Percentiles rank a stretch among this genome's conserved stretches.
Conservation (phyloP, 495 filamentous ascomycete genomes). For the Cercophora newfieldiana region DNA sequence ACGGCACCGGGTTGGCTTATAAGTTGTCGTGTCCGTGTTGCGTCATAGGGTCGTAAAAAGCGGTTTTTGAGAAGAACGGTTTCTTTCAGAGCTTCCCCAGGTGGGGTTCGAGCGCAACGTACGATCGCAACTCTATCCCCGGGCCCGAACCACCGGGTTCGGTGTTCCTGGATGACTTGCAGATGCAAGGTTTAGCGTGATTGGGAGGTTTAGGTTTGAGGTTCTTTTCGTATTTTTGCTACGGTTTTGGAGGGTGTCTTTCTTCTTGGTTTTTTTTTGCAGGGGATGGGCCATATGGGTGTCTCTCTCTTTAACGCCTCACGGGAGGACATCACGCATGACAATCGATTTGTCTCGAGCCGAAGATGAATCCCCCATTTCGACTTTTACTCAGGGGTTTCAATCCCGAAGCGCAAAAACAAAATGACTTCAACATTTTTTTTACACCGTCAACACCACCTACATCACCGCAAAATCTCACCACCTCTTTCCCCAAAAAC, state of each 20-base stretch:
- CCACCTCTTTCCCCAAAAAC: too few relatives aligned
- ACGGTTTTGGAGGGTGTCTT: background rate
- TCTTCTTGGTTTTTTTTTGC: background rate
- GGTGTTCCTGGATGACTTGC: background rate
- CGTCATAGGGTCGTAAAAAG: slow-evolving; percentile 24
- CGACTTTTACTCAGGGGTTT: too few relatives aligned
- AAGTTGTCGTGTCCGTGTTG: background rate
- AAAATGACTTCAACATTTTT: too few relatives aligned
- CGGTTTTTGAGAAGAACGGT: background rate
- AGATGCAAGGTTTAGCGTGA: background rate
- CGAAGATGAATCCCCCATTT: too few relatives aligned
- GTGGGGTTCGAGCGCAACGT: background rate
- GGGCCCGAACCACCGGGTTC: background rate
- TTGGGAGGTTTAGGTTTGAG: background rate
- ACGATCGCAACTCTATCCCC: slow-evolving; percentile 5
- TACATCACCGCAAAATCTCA: too few relatives aligned
- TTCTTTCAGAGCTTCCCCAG: background rate
- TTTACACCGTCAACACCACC: too few relatives aligned
- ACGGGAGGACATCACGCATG: too few relatives aligned
- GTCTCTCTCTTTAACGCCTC: too few relatives aligned
- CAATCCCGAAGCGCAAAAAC: too few relatives aligned
- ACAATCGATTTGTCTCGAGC: too few relatives aligned
- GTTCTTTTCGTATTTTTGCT: too few relatives aligned
- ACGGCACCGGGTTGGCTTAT: background rate
- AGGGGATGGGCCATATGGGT: too few relatives aligned